Evolutionary conservation across 257 asterid species (phyloP).

Genomic region (Petunia axillaris): DNA sequence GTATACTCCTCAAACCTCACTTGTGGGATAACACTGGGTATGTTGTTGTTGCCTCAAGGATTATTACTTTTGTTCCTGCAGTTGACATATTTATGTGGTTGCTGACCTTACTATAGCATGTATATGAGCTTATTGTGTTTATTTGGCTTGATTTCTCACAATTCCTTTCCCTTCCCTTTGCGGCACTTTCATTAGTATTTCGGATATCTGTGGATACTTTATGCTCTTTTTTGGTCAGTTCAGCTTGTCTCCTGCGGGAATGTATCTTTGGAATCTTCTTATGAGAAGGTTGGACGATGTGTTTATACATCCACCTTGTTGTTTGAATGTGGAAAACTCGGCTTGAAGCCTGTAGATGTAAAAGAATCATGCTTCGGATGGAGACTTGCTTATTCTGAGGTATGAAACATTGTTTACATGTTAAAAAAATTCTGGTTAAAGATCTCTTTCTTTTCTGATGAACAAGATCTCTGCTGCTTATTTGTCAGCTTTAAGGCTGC

Average conservation of each 20-base stretch:
- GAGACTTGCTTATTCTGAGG: conserved; percentile 49
- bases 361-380: conserved; percentile 33
- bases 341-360: conserved; percentile 39
- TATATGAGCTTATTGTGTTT: not conserved
- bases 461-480: not conserved
- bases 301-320: conserved; percentile 45
- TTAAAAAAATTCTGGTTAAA: not conserved
- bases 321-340: conserved; percentile 37
- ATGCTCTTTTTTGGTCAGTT: not conserved
- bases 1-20: no score
- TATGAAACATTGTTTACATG: not conserved
- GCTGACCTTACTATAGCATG: not conserved
- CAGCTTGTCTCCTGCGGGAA: conserved; percentile 51
- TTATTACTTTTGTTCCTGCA: not conserved
- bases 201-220: not conserved
- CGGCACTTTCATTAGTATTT: not conserved
- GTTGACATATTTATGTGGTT: not conserved
- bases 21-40: no score
- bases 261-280: conserved; percentile 49
- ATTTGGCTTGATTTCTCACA: not conserved
- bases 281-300: conserved; percentile 47
- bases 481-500: not conserved
- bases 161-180: not conserved
- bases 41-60: not conserved
- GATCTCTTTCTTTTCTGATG: not conserved